Percentiles rank a stretch among this genome's conserved stretches.
These are phyloP conservation scores for Sporothrix euskadiensis DNA, from an alignment of 2,329 filamentous ascomycete genomes.

Conservation along the genomic window DNA sequence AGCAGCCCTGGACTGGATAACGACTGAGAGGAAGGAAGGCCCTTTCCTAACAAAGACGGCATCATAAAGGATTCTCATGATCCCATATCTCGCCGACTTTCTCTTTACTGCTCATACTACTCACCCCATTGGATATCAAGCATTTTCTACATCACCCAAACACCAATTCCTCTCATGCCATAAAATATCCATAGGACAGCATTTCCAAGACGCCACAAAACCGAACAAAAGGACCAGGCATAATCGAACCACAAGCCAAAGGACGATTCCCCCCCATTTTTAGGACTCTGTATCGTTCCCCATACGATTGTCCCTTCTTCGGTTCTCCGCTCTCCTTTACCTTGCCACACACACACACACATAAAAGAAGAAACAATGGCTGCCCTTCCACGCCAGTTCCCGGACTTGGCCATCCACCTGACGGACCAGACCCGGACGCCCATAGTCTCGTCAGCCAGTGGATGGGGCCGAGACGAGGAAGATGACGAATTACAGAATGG, in stretches of 20 bases:
- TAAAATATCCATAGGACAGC: neutral
- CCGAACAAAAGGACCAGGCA: slow-evolving; percentile 11
- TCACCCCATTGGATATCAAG: neutral
- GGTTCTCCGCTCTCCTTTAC: neutral
- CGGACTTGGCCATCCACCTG: slow-evolving; percentile 56
- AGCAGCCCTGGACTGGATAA: neutral
- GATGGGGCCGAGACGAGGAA: neutral
- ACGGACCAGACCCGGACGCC: slow-evolving; percentile 59
- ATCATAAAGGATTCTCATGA: neutral
- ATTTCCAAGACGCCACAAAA: neutral
- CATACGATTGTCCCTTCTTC: neutral
- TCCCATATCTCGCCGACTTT: neutral
- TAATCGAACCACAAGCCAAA: neutral
- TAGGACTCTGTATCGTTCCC: neutral
- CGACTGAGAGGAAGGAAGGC: neutral
- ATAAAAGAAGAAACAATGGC: slow-evolving; percentile 39
- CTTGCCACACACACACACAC: neutral
- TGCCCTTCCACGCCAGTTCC: slow-evolving; percentile 51
- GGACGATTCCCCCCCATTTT: neutral
- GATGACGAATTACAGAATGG: neutral
- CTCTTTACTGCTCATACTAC: neutral
- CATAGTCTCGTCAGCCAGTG: slow-evolving; percentile 52
- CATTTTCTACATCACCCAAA: neutral
- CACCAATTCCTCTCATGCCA: neutral
- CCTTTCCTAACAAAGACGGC: neutral